Conservation (phyloP, 2,329 filamentous ascomycete species). For the Leptographium wingfieldii region DNA sequence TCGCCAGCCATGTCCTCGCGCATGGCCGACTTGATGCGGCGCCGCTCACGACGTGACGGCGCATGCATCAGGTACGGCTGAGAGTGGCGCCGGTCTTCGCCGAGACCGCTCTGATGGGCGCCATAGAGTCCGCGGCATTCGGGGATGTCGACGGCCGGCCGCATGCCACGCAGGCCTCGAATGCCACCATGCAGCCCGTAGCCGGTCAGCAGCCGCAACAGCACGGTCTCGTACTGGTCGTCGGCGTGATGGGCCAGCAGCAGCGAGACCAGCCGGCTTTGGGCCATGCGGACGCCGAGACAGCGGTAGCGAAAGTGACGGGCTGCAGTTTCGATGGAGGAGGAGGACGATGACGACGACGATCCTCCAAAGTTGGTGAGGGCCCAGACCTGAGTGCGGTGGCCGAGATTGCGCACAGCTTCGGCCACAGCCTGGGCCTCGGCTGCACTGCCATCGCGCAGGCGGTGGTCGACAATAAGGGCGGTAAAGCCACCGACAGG, state of each 20-base stretch:
- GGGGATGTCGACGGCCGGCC: slow-evolving; percentile 54
- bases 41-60: slow-evolving; percentile 13
- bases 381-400: slow-evolving; percentile 15
- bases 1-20: slow-evolving; percentile 8
- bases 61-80: slow-evolving; percentile 26
- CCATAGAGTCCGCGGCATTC: slow-evolving; percentile 69
- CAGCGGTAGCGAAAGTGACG: slow-evolving; percentile 60
- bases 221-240: slow-evolving; percentile 80
- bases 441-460: slow-evolving; percentile 35
- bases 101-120: slow-evolving; percentile 51
- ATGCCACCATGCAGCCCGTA: slow-evolving; percentile 54
- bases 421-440: slow-evolving; percentile 38
- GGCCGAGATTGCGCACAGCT: slow-evolving; percentile 22
- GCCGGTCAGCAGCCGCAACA: slow-evolving; percentile 62
- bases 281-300: slow-evolving; percentile 49
- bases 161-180: slow-evolving; percentile 61
- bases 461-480: slow-evolving; percentile 44
- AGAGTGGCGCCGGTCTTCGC: slow-evolving; percentile 29
- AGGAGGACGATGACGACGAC: slow-evolving; percentile 40
- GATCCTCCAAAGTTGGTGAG: slow-evolving; percentile 18
- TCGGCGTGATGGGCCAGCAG: slow-evolving; percentile 80
- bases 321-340: slow-evolving; percentile 67
- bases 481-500: slow-evolving; percentile 27
- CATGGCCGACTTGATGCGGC: slow-evolving; percentile 16
- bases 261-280: slow-evolving; percentile 41